Evolutionary conservation across 139 green algal species (phyloP).

Genomic region (Volvox africanus): DNA sequence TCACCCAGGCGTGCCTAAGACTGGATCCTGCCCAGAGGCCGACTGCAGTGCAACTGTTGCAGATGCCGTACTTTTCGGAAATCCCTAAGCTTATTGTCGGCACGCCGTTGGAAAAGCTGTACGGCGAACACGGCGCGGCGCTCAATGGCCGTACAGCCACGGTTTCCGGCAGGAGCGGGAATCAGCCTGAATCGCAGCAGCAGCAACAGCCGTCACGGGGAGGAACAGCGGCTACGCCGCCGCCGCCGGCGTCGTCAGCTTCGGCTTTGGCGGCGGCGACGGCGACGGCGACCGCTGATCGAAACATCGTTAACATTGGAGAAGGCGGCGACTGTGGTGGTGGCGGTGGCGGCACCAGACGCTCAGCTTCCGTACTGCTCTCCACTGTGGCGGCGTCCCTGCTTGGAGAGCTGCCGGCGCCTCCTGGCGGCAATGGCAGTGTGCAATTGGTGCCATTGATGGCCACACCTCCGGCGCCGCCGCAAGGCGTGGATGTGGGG

Average conservation of each 20-base stretch:
- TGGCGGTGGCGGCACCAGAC: neutral
- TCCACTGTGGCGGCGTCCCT: conserved; percentile 8
- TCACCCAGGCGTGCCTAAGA: neutral
- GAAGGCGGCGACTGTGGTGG: neutral
- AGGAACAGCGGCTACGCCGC: neutral
- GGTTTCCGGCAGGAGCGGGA: neutral
- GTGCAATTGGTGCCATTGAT: conserved; percentile 7
- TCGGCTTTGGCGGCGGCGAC: too few relatives aligned
- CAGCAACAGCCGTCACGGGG: neutral
- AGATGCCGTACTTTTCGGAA: conserved; percentile 21
- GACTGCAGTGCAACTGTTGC: conserved; percentile 5
- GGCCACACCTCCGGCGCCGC: neutral
- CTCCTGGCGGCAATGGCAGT: neutral
- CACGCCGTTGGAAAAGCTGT: conserved; percentile 3
- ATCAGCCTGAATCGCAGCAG: neutral
- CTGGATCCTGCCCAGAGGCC: conserved; percentile 1
- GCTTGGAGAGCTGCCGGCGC: conserved; percentile 2
- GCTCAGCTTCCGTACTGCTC: conserved; percentile 1
- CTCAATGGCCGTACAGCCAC: neutral
- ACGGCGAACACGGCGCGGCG: neutral
- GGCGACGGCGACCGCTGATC: neutral
- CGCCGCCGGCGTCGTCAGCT: neutral
- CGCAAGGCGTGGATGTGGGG: neutral
- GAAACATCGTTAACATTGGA: neutral
- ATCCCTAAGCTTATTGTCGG: neutral